Conservation (phyloP, 2,329 filamentous ascomycete species). For the Phyllosticta capitalensis region DNA sequence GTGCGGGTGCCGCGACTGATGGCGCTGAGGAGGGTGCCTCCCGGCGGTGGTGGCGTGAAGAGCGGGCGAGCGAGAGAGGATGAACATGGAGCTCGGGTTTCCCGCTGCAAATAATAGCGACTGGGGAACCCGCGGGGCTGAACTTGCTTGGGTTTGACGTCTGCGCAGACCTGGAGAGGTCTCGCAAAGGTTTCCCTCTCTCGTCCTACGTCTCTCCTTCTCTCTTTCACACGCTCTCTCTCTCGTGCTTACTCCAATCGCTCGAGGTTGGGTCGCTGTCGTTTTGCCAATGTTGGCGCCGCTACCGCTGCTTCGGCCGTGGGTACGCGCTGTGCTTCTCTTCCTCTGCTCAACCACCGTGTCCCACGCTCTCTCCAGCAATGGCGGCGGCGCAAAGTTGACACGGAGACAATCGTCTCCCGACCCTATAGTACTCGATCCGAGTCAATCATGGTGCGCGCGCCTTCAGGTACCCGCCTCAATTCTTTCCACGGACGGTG, state of each 20-base stretch:
- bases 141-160: background rate
- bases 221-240: background rate
- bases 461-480: background rate
- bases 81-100: background rate
- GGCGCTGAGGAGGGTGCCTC: too few species aligned
- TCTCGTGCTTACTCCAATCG: background rate
- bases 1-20: too few species aligned
- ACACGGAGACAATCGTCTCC: background rate
- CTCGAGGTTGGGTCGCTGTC: background rate
- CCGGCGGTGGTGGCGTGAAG: too few species aligned
- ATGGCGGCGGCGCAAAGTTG: background rate
- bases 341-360: background rate
- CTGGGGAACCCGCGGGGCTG: background rate
- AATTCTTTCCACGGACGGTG: background rate
- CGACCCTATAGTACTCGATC: background rate
- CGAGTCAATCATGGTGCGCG: background rate
- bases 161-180: background rate
- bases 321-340: background rate
- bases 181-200: background rate
- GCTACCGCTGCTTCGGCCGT: background rate
- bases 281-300: background rate
- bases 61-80: background rate
- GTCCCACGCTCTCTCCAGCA: background rate
- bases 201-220: background rate
- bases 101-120: background rate